Base-by-base conservation (phyloP, 73 alveolate species). In the Strombidium stylifer region DNA sequence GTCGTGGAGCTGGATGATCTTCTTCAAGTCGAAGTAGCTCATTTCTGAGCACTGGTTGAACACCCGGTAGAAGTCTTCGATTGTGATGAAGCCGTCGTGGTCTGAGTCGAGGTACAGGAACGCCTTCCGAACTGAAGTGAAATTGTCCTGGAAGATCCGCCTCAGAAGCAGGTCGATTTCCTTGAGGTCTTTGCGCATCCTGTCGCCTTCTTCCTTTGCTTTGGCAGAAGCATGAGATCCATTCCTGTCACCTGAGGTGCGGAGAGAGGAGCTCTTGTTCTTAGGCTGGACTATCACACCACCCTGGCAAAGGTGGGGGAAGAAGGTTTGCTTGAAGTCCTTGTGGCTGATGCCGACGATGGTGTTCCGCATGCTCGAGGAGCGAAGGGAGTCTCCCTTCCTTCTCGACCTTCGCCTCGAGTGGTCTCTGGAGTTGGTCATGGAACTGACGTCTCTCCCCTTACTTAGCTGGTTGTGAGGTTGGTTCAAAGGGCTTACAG, bases 121-220 rank as follows among this genome's bases (percentile, higher is more conserved):
- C 12, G 84, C 84, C 28, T 65, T 71, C 34, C 84, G 24, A 16
- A 71, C 84, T 44, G 73, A 54, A 1, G 6, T 42, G 75, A 73
- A 71, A 8, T 50, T 35, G 27, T 67, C 46, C 21, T 25, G 12
- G 34, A 67, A 67, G 28, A 48, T 67, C 12, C 35, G 25, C 30
- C 49, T 62, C 0, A 62, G 69, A 10, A n/a, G n/a, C 31, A n/a
- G n/a, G n/a, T n/a, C n/a, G n/a, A n/a, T n/a, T n/a, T 42, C 12
- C 19, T 42, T 42, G 18, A 42, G 55, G 8, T 42, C 8, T 7
- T 20, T 14, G 8, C 18, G 28, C 18, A 42, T 5, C 28, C 5
- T 42, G 28, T 14, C 18, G 24, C 12, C 28, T 42, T 25, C 18
- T 14, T 42, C 12, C 19, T n/a, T 14, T 7, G 55, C 55, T 42